Conservation (phyloP, 2,329 filamentous ascomycete genomes). For the Sordariomycetes sp. region DNA sequence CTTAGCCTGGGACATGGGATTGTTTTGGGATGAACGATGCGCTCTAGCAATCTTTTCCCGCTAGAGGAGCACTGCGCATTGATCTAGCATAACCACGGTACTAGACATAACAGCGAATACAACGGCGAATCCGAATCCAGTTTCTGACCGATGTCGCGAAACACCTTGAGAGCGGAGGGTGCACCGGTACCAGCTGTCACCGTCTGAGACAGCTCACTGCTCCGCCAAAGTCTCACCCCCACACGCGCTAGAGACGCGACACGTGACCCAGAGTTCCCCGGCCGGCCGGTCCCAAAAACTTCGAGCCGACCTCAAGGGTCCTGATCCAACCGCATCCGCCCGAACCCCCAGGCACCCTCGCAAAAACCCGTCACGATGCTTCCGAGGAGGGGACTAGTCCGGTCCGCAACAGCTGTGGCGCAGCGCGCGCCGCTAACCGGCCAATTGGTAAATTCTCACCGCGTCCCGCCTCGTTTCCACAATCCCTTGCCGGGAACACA, state of each 20-base stretch:
- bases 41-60: no score
- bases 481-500: background rate
- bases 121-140: no score
- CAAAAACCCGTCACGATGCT: slow-evolving; percentile 22
- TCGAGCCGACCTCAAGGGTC: background rate
- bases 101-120: no score
- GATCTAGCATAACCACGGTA: no score
- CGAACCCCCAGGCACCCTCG: background rate
- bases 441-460: slow-evolving; percentile 13
- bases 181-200: background rate
- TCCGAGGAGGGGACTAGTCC: slow-evolving; percentile 28
- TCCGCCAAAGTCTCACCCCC: background rate
- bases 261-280: background rate
- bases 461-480: background rate
- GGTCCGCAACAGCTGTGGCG: slow-evolving; percentile 20
- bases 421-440: slow-evolving; percentile 15
- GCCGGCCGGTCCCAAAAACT: background rate
- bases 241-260: background rate
- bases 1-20: no score
- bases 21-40: no score
- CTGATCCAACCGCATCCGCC: background rate
- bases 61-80: no score
- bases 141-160: no score
- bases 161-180: background rate
- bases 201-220: background rate